These are phyloP conservation scores for Lactarius sp. DNA, from an alignment of 768 basidiomycete species.

Conservation along the genomic window DNA sequence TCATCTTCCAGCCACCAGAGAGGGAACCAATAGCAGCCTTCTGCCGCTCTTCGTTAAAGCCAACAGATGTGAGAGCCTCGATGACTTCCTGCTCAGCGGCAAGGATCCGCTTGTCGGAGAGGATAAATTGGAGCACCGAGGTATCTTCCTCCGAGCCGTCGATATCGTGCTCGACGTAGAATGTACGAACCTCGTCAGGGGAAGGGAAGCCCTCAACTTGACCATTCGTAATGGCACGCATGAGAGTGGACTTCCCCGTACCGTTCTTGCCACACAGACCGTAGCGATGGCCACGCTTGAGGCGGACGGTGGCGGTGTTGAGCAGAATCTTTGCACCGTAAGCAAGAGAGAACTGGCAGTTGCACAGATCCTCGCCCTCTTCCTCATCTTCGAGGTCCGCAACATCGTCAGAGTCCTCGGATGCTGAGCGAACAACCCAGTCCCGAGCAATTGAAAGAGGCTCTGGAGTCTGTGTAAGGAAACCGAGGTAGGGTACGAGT, in stretches of 20 bases:
- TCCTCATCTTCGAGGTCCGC: slow-evolving; percentile 84
- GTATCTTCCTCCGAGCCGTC: slow-evolving; percentile 93
- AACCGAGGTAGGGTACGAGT: slow-evolving; percentile 71
- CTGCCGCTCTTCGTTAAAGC: slow-evolving; percentile 88
- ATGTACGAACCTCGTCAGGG: slow-evolving; percentile 94
- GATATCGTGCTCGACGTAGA: slow-evolving; percentile 99
- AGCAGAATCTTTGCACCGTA: slow-evolving; percentile 99
- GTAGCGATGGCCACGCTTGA: slow-evolving; percentile 98
- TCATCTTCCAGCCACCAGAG: slow-evolving; percentile 99
- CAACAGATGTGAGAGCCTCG: slow-evolving; percentile 83
- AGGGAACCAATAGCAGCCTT: slow-evolving; percentile 78
- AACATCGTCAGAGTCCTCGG: slow-evolving; percentile 64
- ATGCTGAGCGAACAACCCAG: slow-evolving; percentile 87
- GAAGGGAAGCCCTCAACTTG: slow-evolving; percentile 99
- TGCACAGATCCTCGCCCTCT: slow-evolving; percentile 97
- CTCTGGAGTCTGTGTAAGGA: slow-evolving; percentile 60
- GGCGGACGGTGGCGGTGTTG: slow-evolving; percentile 93
- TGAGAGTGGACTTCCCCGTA: slow-evolving; percentile 94
- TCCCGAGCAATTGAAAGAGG: slow-evolving; percentile 66
- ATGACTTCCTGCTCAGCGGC: slow-evolving; percentile 65
- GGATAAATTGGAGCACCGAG: slow-evolving; percentile 84
- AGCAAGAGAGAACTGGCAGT: slow-evolving; percentile 97
- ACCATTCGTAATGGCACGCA: slow-evolving; percentile 90
- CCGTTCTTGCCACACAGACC: slow-evolving; percentile 98
- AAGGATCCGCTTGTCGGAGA: slow-evolving; percentile 77